Percentiles rank a stretch among this genome's conserved stretches.
These are phyloP conservation scores for Dendrocalamus latiflorus DNA, from an alignment of 202 grass and related monocot species.

Conservation along the genomic window DNA sequence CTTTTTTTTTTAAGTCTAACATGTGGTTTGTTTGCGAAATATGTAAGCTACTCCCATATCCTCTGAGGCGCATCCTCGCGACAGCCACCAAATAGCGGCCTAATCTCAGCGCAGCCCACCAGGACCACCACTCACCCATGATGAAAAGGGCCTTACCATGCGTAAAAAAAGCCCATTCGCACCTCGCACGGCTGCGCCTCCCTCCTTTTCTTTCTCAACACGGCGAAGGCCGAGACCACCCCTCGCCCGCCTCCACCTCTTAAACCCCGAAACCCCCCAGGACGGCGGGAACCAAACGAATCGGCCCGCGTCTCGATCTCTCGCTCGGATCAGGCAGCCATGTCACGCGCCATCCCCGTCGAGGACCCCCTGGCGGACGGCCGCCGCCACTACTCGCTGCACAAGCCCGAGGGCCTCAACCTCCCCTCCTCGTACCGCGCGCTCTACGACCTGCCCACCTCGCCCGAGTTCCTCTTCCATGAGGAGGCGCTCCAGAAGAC, in stretches of 20 bases:
- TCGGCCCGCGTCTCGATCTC: neutral
- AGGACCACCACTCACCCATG: no score
- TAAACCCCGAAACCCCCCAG: neutral
- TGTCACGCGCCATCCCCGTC: slow-evolving; percentile 12
- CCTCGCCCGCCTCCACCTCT: no score
- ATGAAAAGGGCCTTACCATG: no score
- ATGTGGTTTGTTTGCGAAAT: no score
- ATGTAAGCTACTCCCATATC: no score
- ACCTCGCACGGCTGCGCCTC: no score
- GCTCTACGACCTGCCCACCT: slow-evolving; percentile 48
- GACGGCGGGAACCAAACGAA: neutral
- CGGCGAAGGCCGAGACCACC: neutral
- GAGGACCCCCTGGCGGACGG: neutral
- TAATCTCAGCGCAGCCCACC: no score
- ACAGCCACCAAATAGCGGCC: no score
- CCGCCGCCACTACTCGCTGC: neutral
- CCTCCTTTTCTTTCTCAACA: neutral
- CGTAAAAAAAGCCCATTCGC: no score
- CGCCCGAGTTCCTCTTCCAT: slow-evolving; percentile 50
- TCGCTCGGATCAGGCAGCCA: neutral
- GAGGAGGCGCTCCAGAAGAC: slow-evolving; percentile 10
- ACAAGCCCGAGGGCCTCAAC: neutral
- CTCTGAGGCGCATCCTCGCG: no score
- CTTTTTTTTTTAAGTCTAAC: no score
- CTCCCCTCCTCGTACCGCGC: slow-evolving; percentile 4